Evolutionary conservation across 495 filamentous ascomycete species (phyloP).

Genomic region (Xylaria telfairii): DNA sequence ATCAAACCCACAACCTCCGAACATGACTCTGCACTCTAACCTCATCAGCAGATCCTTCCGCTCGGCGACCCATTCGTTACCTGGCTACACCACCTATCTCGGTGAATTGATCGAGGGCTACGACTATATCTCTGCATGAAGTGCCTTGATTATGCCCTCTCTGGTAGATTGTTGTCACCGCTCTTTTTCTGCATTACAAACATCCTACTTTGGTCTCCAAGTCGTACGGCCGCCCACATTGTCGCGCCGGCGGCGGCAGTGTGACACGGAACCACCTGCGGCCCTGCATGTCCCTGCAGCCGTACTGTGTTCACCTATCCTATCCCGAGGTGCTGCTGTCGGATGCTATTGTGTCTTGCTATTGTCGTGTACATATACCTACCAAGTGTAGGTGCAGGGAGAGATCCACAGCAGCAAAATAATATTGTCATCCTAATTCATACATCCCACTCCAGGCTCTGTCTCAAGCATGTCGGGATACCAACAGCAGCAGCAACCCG

Average conservation of each 20-base stretch:
- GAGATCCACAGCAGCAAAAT: slow-evolving; percentile 4
- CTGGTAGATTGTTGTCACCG: background rate
- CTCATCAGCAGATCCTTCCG: slow-evolving; percentile 9
- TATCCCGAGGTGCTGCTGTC: background rate
- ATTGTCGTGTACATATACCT: too few species aligned
- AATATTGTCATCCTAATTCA: background rate
- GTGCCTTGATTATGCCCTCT: background rate
- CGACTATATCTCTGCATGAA: background rate
- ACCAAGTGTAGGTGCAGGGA: background rate
- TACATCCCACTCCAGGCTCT: background rate
- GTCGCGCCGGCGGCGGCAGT: background rate
- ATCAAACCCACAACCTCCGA: background rate
- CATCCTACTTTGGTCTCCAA: background rate
- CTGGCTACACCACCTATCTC: background rate
- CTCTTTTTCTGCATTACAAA: background rate
- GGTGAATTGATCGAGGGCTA: background rate
- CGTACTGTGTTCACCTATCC: background rate
- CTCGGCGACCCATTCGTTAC: background rate
- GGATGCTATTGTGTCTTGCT: background rate
- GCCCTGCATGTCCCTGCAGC: slow-evolving; percentile 10
- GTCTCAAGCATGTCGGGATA: slow-evolving; percentile 16
- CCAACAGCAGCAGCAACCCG: slow-evolving; percentile 30
- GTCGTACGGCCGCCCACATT: background rate
- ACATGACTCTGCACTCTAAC: background rate
- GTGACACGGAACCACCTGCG: slow-evolving; percentile 2